Conservation (phyloP, 495 filamentous ascomycete species). For the Wilcoxina mikolae region DNA sequence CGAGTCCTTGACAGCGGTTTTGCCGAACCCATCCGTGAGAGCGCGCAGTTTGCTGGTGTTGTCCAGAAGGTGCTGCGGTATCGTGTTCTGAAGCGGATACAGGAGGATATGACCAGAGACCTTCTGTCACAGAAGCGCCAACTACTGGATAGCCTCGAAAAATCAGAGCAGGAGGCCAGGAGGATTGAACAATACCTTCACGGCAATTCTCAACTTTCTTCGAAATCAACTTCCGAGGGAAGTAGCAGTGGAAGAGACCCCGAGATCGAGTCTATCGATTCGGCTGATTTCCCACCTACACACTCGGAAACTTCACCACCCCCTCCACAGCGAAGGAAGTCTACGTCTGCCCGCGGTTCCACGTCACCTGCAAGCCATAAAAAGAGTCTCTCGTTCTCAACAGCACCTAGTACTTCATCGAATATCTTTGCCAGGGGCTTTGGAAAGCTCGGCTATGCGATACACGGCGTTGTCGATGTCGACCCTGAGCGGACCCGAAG, state of each 20-base stretch:
- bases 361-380: conserved; percentile 21
- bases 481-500: conserved; percentile 85
- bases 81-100: conserved; percentile 77
- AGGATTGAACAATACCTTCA: conserved; percentile 82
- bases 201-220: conserved; percentile 26
- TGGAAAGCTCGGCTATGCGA: conserved; percentile 80
- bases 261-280: conserved; percentile 74
- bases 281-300: conserved; percentile 72
- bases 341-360: conserved; percentile 29
- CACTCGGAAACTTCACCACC: conserved; percentile 55
- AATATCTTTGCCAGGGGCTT: conserved; percentile 53
- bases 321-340: conserved; percentile 34
- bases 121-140: conserved; percentile 68
- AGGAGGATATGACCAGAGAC: conserved; percentile 93
- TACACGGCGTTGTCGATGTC: conserved; percentile 88
- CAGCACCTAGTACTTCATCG: conserved; percentile 8
- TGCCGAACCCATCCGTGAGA: conserved; percentile 93
- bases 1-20: conserved; percentile 71
- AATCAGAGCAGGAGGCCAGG: conserved; percentile 77
- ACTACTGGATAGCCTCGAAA: conserved; percentile 67
- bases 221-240: conserved; percentile 29
- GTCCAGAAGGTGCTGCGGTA: conserved; percentile 79
- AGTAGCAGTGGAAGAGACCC: conserved; percentile 34
- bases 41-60: conserved; percentile 89
- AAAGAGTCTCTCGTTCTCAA: conserved; percentile 19